phyloP scores from a whole-genome alignment of 495 filamentous ascomycete species.

The Glarea lozoyensis region DNA sequence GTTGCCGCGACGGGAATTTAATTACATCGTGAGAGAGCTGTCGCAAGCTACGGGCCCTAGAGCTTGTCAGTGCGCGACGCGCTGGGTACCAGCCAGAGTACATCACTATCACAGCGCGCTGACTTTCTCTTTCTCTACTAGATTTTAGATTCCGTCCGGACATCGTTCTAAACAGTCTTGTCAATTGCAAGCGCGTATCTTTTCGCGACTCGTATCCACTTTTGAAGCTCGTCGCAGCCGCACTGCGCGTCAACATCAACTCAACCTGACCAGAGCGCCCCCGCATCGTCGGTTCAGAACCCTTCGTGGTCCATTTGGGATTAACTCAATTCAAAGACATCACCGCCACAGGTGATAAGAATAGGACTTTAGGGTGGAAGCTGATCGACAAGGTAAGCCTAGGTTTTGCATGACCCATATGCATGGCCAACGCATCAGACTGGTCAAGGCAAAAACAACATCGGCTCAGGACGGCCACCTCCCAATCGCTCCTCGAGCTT shows the following conservation, averaged over 20 bases:
- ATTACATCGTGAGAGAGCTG: constrained; percentile 2
- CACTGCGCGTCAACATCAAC: constrained; percentile 9
- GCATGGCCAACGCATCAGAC: constrained; percentile 22
- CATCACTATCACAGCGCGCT: not conserved
- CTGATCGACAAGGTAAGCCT: constrained; percentile 22
- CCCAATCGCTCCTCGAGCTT: constrained; percentile 17
- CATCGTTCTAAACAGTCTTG: not conserved
- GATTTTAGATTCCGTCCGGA: not conserved
- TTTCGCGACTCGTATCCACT: not conserved
- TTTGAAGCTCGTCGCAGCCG: too few relatives aligned
- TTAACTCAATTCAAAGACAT: constrained; percentile 2
- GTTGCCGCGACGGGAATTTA: constrained; percentile 10
- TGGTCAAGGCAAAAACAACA: constrained; percentile 19
- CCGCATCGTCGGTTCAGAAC: constrained; percentile 9
- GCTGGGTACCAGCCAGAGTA: not conserved
- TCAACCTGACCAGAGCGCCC: constrained; percentile 10
- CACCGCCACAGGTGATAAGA: constrained; percentile 13
- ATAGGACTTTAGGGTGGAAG: constrained; percentile 16
- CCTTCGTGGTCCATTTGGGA: constrained; percentile 6
- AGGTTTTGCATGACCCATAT: constrained; percentile 19
- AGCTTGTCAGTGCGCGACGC: constrained; percentile 13
- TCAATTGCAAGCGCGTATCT: not conserved
- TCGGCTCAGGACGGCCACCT: constrained; percentile 14
- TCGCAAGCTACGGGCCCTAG: not conserved
- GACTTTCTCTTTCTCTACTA: not conserved